Percentiles rank a stretch among this genome's conserved stretches.
Evolutionary conservation across 164 flowering plant genomes (phyloP).

Genomic region (Sextonia rubra): DNA sequence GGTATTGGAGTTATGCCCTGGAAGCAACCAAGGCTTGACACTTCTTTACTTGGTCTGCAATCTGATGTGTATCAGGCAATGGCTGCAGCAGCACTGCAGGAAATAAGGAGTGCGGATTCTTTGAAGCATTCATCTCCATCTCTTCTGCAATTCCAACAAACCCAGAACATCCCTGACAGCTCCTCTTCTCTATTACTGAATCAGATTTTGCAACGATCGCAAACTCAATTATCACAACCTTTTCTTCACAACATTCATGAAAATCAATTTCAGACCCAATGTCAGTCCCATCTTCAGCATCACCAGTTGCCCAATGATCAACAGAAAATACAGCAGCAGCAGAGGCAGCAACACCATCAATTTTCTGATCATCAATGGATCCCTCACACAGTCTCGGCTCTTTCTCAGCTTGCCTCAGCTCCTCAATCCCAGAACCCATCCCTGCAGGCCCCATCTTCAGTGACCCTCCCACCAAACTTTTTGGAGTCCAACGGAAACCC

Average conservation of each 20-base stretch:
- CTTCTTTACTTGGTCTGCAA: constrained; percentile 71
- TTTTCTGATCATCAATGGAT: constrained; percentile 40
- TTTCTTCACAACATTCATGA: constrained; percentile 49
- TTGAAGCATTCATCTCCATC: constrained; percentile 48
- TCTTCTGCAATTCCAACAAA: constrained; percentile 63
- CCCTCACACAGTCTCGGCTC: constrained; percentile 35
- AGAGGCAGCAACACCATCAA: constrained; percentile 37
- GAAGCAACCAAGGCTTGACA: constrained; percentile 85
- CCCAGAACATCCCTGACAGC: constrained; percentile 38
- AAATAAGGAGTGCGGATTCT: constrained; percentile 60
- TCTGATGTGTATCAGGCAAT: constrained; percentile 78
- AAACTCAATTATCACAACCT: constrained; percentile 38
- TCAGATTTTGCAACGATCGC: constrained; percentile 62
- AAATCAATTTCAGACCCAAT: constrained; percentile 21
- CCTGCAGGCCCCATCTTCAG: constrained; percentile 44
- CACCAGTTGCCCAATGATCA: constrained; percentile 22
- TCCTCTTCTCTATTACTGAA: constrained; percentile 46
- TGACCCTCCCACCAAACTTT: constrained; percentile 57
- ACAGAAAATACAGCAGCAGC: constrained; percentile 24
- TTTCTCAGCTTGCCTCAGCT: constrained; percentile 46
- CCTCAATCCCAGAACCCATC: constrained; percentile 52
- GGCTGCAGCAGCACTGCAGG: constrained; percentile 87
- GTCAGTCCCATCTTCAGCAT: not conserved
- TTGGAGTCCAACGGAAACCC: constrained; percentile 52
- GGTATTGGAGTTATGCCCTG: constrained; percentile 71